Base-by-base conservation (phyloP, 1,284 basidiomycete species). In the Butyriboletus appendiculatus region DNA sequence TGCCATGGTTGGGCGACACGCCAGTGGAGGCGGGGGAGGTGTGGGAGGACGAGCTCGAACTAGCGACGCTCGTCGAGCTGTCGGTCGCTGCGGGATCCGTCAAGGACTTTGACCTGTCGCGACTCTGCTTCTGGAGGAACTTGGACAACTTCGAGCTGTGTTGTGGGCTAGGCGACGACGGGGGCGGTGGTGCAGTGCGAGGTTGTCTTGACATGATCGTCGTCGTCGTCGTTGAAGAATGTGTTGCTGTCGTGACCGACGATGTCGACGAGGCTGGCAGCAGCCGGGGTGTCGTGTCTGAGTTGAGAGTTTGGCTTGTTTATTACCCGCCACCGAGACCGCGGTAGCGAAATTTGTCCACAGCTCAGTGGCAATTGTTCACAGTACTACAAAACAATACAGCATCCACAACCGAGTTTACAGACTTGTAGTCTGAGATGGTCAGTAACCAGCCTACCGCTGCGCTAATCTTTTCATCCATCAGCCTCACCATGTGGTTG, bases 91-190 rank as follows among this genome's bases (percentile, higher is more conserved):
- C 58, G 48, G 75, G 62, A 58, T 84, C 82, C 55, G 76, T 75
- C 59, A 81, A 70, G 30, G 82, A 83, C 72, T 78, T 83, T 38
- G 81, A 80, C 56, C 85, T 73, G 72, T 86, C 85, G 50, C 84
- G 76, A 45, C 67, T 74, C 64, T 78, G 75, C 62, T 85, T 87
- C 67, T 85, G 82, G 12, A 88, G 75, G 63, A 88, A 86, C 64
- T 81, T 86, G 63, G 84, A 77, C 18, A 88, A 73, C 67, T 86
- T 88, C 32, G 82, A 81, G 47, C 68, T 52, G 34, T 69, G 64
- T 32, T 66, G 67, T 34, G 66, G 62, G 22, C 66, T 64, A 14
- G 73, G 67, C 18, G 73, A 70, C 46, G 74, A 59, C 24, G 73
- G 68, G 6, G 70, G 66, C 28, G 71, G 65, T 42, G 71, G 67